phyloP scores from a whole-genome alignment of 345 rosid genomes.

The Mangifera indica region DNA sequence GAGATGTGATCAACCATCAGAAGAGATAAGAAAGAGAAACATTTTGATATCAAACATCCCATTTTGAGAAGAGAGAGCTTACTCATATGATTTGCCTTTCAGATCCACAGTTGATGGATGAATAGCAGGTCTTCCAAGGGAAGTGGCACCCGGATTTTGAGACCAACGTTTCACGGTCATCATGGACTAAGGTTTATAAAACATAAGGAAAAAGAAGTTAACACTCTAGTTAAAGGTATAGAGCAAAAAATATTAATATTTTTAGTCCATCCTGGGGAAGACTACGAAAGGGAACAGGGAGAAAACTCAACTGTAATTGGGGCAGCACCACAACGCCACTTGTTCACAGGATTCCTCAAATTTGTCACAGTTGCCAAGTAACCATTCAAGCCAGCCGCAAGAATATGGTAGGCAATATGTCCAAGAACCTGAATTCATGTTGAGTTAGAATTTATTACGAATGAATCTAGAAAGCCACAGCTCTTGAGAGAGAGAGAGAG shows the following conservation, averaged over 20 bases:
- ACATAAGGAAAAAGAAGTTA: constrained; percentile 2
- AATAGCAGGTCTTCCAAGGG: constrained; percentile 91
- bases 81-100: constrained; percentile 98
- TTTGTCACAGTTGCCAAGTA: constrained; percentile 96
- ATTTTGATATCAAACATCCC: neutral
- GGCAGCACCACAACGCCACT: constrained; percentile 98
- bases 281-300: neutral
- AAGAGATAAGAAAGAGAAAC: neutral
- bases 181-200: constrained; percentile 63
- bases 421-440: constrained; percentile 71
- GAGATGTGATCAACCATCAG: neutral
- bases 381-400: constrained; percentile 95
- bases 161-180: constrained; percentile 95
- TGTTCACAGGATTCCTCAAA: constrained; percentile 82
- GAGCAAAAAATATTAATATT: neutral
- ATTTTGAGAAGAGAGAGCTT: constrained; percentile 30
- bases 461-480: neutral
- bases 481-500: neutral
- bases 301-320: constrained; percentile 75
- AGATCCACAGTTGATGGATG: constrained; percentile 94
- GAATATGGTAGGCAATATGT: constrained; percentile 82
- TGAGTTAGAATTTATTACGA: neutral
- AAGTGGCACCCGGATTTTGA: constrained; percentile 61
- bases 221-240: neutral
- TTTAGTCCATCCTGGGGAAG: neutral